These are phyloP conservation scores for Cladosporium cucumerinum DNA, from an alignment of 2,329 filamentous ascomycete genomes.

Conservation along the genomic window DNA sequence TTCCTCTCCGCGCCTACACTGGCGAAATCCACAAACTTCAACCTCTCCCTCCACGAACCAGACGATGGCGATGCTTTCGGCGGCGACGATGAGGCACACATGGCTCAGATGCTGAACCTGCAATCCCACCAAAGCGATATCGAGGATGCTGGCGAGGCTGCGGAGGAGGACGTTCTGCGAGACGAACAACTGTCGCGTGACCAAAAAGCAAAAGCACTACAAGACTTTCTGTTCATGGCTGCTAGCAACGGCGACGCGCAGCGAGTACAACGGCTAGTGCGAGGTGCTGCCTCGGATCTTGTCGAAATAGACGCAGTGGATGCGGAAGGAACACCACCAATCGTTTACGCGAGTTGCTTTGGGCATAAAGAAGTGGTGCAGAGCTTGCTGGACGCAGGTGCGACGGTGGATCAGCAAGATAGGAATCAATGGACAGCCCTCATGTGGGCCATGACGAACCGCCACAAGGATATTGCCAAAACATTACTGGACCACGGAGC, in stretches of 20 bases:
- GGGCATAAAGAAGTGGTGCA: constrained; percentile 88
- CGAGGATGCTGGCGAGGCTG: constrained; percentile 60
- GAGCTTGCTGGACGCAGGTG: constrained; percentile 78
- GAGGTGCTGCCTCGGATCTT: constrained; percentile 68
- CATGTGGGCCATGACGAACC: constrained; percentile 99
- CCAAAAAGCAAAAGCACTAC: constrained; percentile 77
- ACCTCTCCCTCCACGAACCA: constrained; percentile 76
- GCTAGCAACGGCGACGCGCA: constrained; percentile 92
- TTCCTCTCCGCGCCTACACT: constrained; percentile 84
- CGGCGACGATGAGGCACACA: constrained; percentile 76
- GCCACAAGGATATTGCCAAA: constrained; percentile 94
- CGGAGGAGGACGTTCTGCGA: constrained; percentile 74
- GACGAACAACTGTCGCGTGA: constrained; percentile 70
- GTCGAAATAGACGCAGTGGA: constrained; percentile 85
- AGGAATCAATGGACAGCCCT: constrained; percentile 95
- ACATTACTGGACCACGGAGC: constrained; percentile 87
- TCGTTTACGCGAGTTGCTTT: constrained; percentile 98
- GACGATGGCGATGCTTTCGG: constrained; percentile 60
- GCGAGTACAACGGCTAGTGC: constrained; percentile 71
- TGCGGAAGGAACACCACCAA: constrained; percentile 89
- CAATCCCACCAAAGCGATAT: constrained; percentile 82
- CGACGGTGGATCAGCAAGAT: constrained; percentile 87
- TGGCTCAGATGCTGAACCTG: constrained; percentile 94
- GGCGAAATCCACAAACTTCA: constrained; percentile 81
- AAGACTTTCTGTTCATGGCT: constrained; percentile 88